These are phyloP conservation scores for Daldinia grandis DNA, from an alignment of 495 filamentous ascomycete species.

Conservation along the genomic window DNA sequence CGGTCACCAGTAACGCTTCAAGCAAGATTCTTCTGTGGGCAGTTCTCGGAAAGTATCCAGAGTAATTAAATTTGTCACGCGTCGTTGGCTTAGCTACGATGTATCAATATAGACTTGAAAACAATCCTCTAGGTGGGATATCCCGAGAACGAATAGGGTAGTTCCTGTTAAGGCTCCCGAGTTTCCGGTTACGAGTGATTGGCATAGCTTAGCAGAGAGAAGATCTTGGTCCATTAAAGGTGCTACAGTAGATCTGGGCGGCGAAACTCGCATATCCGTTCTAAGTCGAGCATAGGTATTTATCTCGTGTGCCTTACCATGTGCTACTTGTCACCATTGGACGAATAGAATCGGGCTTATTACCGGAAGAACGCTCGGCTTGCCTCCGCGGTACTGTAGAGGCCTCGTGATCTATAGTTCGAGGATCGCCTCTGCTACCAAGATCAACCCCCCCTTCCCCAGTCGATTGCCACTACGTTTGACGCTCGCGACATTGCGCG, in stretches of 20 bases:
- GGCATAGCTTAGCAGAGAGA: constrained; percentile 13
- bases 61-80: background rate
- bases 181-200: constrained; percentile 7
- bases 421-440: constrained; percentile 13
- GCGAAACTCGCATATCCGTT: constrained; percentile 10
- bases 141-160: constrained; percentile 11
- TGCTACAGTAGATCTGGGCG: constrained; percentile 13
- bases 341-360: constrained; percentile 1
- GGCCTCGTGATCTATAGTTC: constrained; percentile 6
- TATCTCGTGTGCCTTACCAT: constrained; percentile 16
- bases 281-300: constrained; percentile 19
- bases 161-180: background rate
- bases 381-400: constrained; percentile 21
- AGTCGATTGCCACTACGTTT: constrained; percentile 22
- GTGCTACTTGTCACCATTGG: constrained; percentile 7
- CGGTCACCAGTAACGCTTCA: background rate
- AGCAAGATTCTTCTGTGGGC: background rate
- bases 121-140: background rate
- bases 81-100: constrained; percentile 9
- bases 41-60: background rate
- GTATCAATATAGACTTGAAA: background rate
- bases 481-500: constrained; percentile 14
- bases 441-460: constrained; percentile 7
- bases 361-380: constrained; percentile 4
- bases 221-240: constrained; percentile 6